These are phyloP conservation scores for Saitoella complicata DNA, from an alignment of 805 yeast species.

Conservation along the genomic window DNA sequence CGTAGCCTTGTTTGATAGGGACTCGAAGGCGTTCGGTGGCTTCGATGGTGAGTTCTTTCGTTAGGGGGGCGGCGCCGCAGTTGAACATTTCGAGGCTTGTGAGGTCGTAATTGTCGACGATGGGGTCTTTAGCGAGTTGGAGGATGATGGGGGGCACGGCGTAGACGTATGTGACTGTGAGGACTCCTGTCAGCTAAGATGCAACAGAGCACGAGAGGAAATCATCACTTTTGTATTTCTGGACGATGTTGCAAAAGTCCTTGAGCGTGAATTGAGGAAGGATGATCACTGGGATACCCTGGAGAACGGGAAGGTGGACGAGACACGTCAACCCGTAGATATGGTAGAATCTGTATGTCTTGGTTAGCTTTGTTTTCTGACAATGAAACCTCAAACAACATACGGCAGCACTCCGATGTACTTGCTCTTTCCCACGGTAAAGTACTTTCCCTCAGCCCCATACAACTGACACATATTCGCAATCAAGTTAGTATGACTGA, in stretches of 20 bases:
- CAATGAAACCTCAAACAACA: no score
- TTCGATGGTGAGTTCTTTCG: slow-evolving; percentile 1
- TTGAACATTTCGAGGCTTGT: slow-evolving; percentile 8
- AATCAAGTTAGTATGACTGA: slow-evolving; percentile 37
- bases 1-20: slow-evolving; percentile 33
- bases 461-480: no score
- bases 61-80: slow-evolving; percentile 33
- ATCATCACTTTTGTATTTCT: slow-evolving; percentile 17
- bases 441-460: no score
- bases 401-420: no score
- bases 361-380: no score
- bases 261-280: slow-evolving; percentile 21
- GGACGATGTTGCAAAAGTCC: slow-evolving; percentile 16
- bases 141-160: slow-evolving; percentile 29
- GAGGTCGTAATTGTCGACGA: slow-evolving; percentile 23
- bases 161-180: slow-evolving; percentile 22
- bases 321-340: slow-evolving; percentile 20
- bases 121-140: slow-evolving; percentile 30
- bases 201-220: no score
- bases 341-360: slow-evolving; percentile 6
- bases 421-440: no score
- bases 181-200: no score
- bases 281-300: slow-evolving; percentile 8
- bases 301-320: slow-evolving; percentile 15
- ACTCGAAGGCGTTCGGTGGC: slow-evolving; percentile 2